These are phyloP conservation scores for Nakazawaea populi DNA, from an alignment of 805 yeast species.

Conservation along the genomic window DNA sequence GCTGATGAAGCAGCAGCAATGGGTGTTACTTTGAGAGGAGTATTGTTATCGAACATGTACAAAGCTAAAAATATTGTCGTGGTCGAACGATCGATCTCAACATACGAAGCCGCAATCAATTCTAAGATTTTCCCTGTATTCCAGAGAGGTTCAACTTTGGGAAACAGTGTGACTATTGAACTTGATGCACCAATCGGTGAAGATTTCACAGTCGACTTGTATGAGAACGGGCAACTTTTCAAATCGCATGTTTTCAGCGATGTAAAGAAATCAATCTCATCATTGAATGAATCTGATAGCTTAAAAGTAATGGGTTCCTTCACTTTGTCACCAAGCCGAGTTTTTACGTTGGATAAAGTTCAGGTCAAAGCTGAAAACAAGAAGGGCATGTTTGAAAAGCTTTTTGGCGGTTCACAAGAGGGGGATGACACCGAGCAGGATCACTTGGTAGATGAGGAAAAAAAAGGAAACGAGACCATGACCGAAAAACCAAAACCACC, in stretches of 20 bases:
- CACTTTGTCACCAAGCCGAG: constrained; percentile 39
- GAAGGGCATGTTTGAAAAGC: constrained; percentile 9
- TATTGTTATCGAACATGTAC: constrained; percentile 62
- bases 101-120: constrained; percentile 34
- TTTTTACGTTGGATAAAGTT: constrained; percentile 40
- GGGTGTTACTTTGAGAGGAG: constrained; percentile 85
- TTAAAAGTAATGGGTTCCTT: constrained; percentile 35
- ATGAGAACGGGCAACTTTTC: constrained; percentile 32
- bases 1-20: constrained; percentile 93
- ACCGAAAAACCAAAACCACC: constrained; percentile 11
- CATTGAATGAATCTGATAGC: constrained; percentile 26
- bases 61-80: constrained; percentile 57
- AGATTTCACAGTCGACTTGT: constrained; percentile 21
- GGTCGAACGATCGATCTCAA: constrained; percentile 47
- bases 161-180: constrained; percentile 27
- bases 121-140: constrained; percentile 31
- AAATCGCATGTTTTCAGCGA: constrained; percentile 17
- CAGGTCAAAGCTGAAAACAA: constrained; percentile 25
- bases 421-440: constrained; percentile 10
- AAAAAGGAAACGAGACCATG: constrained; percentile 9
- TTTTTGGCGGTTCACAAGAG: constrained; percentile 9
- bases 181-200: constrained; percentile 24
- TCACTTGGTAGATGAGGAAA: constrained; percentile 11
- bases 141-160: constrained; percentile 37
- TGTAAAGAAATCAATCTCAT: constrained; percentile 13